phyloP scores from a whole-genome alignment of 257 asterid genomes.

The Solanum ahanhuiri region DNA sequence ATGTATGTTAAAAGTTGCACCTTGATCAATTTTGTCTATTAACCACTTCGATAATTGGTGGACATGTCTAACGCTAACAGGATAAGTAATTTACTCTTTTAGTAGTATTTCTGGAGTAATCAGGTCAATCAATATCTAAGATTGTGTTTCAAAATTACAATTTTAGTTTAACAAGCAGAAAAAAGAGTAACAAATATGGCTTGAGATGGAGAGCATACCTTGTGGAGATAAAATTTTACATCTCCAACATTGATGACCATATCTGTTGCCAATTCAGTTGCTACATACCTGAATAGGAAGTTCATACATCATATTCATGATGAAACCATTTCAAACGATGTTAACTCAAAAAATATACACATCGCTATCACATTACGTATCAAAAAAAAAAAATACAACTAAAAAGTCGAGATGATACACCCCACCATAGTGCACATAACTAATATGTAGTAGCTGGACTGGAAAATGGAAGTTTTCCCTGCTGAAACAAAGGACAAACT shows the following conservation, averaged over 20 bases:
- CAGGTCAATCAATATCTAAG: background rate
- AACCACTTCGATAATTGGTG: background rate
- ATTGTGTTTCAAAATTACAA: background rate
- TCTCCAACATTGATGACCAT: conserved; percentile 30
- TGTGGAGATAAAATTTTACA: conserved; percentile 40
- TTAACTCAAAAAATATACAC: background rate
- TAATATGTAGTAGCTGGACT: background rate
- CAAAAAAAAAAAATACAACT: background rate
- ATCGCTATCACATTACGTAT: background rate
- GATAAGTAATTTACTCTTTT: background rate
- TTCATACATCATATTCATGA: background rate
- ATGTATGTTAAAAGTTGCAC: no score
- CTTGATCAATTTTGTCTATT: background rate
- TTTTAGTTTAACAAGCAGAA: background rate
- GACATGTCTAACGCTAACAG: background rate
- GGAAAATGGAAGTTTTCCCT: background rate
- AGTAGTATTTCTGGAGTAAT: background rate
- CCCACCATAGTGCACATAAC: background rate
- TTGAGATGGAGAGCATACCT: conserved; percentile 17
- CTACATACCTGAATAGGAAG: conserved; percentile 34
- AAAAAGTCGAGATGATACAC: background rate
- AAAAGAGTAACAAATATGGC: background rate
- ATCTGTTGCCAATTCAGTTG: conserved; percentile 35
- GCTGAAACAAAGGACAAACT: background rate
- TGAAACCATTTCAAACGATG: background rate